Conservation (phyloP, 1,284 basidiomycete species). For the Ganoderma lucidum region DNA sequence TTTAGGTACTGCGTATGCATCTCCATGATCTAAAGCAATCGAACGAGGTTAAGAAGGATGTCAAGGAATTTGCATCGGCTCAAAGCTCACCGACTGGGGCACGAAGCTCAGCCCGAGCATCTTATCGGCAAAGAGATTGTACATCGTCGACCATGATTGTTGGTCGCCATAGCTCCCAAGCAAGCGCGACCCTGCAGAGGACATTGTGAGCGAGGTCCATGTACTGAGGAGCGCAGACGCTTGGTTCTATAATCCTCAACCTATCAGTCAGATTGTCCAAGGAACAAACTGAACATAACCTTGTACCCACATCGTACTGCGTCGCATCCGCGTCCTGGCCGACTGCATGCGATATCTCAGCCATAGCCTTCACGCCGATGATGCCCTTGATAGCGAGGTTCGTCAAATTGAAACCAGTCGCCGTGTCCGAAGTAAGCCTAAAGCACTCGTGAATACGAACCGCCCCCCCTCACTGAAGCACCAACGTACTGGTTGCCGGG, state of each 20-base stretch:
- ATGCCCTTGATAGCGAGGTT: slow-evolving; percentile 80
- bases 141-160: slow-evolving; percentile 64
- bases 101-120: slow-evolving; percentile 48
- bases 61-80: background rate
- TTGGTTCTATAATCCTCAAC: background rate
- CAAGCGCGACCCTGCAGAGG: slow-evolving; percentile 46
- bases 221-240: slow-evolving; percentile 34
- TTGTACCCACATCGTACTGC: slow-evolving; percentile 56
- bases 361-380: slow-evolving; percentile 73
- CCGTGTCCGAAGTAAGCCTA: slow-evolving; percentile 64
- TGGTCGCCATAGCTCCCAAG: slow-evolving; percentile 51
- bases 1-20: slow-evolving; percentile 24
- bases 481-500: slow-evolving; percentile 55
- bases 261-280: slow-evolving; percentile 15
- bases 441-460: background rate
- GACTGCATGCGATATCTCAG: slow-evolving; percentile 59
- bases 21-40: slow-evolving; percentile 15
- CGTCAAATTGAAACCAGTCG: slow-evolving; percentile 58
- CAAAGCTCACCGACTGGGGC: slow-evolving; percentile 29
- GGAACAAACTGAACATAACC: background rate
- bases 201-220: slow-evolving; percentile 44
- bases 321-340: slow-evolving; percentile 53
- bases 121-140: slow-evolving; percentile 73
- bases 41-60: background rate
- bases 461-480: too few relatives aligned